Percentiles rank a stretch among this genome's conserved stretches.
These are phyloP conservation scores for Tulasnella sp. DNA, from an alignment of 768 basidiomycete species.

Conservation along the genomic window DNA sequence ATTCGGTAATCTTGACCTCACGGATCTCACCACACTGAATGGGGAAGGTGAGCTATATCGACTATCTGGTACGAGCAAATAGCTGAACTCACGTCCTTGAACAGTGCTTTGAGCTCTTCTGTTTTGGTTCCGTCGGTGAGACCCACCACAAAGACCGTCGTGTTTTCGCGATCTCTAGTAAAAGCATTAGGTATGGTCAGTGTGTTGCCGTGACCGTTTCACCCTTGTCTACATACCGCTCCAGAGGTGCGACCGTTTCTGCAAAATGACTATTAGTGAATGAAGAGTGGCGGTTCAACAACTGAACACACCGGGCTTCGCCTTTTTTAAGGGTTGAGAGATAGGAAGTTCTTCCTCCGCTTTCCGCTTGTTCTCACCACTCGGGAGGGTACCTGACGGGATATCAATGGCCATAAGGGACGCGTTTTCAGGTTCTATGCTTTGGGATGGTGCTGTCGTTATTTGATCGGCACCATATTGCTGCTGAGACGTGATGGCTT, in stretches of 20 bases:
- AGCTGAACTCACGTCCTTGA: conserved; percentile 65
- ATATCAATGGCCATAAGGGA: conserved; percentile 14
- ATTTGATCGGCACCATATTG: not conserved
- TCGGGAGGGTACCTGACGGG: not conserved
- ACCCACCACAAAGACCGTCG: conserved; percentile 77
- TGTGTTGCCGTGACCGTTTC: not conserved
- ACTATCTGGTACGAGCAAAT: conserved; percentile 14
- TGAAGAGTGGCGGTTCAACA: not conserved
- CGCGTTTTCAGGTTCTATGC: too few relatives aligned
- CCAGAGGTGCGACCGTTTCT: conserved; percentile 9
- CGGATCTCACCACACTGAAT: conserved; percentile 75
- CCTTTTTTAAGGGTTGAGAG: not conserved
- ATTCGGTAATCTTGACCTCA: conserved; percentile 65
- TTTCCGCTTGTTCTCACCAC: conserved; percentile 21
- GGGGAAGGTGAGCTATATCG: not conserved
- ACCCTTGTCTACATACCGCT: conserved; percentile 11
- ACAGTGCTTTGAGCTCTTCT: conserved; percentile 56
- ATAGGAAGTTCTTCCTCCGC: conserved; percentile 17
- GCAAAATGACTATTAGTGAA: too few relatives aligned
- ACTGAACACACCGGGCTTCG: not conserved
- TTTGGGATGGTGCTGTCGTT: not conserved
- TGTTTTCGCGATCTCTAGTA: conserved; percentile 90
- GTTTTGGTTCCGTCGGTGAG: conserved; percentile 47
- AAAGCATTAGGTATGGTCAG: not conserved
- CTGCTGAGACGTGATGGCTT: not conserved